Conservation (phyloP, 306 rosid genomes). For the Clitoria ternatea region DNA sequence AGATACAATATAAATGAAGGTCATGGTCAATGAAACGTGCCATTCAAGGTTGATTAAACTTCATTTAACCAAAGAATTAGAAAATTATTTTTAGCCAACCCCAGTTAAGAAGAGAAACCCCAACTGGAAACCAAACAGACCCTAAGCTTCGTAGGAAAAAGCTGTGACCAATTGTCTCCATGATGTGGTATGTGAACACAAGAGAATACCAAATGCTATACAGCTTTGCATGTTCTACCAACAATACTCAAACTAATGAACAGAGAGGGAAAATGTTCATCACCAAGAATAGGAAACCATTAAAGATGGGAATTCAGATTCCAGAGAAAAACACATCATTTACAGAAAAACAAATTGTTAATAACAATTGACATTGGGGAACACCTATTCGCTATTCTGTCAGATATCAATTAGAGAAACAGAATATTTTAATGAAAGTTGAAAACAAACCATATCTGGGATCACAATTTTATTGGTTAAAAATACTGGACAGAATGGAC, state of each 20-base stretch:
- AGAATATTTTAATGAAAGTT: too few species aligned
- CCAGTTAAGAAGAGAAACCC: too few species aligned
- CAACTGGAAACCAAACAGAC: too few species aligned
- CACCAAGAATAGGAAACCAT: neutral
- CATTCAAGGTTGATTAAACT: too few species aligned
- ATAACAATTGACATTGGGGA: neutral
- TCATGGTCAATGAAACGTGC: neutral
- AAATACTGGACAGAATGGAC: neutral
- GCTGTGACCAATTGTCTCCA: neutral
- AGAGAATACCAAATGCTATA: neutral
- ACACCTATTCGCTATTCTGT: neutral
- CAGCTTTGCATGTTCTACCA: neutral
- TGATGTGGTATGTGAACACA: neutral
- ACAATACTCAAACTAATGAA: neutral
- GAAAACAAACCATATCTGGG: neutral
- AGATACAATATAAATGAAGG: neutral
- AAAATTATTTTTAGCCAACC: too few species aligned
- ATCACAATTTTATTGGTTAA: neutral
- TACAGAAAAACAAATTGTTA: neutral
- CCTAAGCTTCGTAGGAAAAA: too few species aligned
- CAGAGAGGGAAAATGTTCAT: neutral
- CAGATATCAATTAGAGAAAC: neutral
- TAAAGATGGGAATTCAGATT: neutral
- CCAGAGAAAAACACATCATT: neutral
- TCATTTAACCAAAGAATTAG: too few species aligned